Percentiles rank a stretch among this genome's conserved stretches.
These are phyloP conservation scores for Gossypium schwendimanii DNA, from an alignment of 441 rosid species.

Conservation along the genomic window DNA sequence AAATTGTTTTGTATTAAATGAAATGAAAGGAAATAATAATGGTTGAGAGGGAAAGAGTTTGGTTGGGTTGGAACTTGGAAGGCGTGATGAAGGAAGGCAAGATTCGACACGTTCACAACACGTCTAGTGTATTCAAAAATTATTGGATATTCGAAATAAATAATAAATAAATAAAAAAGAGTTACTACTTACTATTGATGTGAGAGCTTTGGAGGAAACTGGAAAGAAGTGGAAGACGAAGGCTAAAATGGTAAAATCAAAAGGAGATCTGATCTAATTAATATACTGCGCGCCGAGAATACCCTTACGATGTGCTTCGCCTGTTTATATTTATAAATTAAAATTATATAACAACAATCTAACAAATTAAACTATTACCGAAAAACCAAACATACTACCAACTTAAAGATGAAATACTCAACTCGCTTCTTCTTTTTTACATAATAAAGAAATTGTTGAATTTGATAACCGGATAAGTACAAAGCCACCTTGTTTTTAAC, in stretches of 20 bases:
- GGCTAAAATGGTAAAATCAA: not conserved
- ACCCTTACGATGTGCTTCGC: too few species aligned
- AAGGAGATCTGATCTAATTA: not conserved
- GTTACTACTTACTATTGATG: not conserved
- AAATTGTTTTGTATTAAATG: not conserved
- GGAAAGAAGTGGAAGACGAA: not conserved
- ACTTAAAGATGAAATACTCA: too few species aligned
- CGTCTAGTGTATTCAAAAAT: not conserved
- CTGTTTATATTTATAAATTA: too few species aligned
- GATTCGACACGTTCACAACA: conserved; percentile 7
- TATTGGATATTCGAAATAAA: not conserved
- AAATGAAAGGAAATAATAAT: not conserved
- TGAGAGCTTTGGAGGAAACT: not conserved
- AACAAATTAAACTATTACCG: too few species aligned
- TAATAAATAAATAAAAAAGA: not conserved
- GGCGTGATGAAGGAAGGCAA: conserved; percentile 1
- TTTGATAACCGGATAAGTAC: too few species aligned
- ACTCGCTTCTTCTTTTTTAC: too few species aligned
- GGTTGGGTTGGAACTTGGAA: conserved; percentile 20
- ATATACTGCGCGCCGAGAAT: not conserved
- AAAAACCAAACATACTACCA: too few species aligned
- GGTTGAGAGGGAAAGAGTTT: not conserved
- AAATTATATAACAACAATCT: too few species aligned
- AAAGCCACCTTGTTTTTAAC: too few species aligned
- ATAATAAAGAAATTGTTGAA: too few species aligned